A percentile compares a stretch with the other conserved stretches of the same genome.
These are phyloP conservation scores for Candida namnaoensis DNA, from an alignment of 805 yeast genomes.

Conservation along the genomic window DNA sequence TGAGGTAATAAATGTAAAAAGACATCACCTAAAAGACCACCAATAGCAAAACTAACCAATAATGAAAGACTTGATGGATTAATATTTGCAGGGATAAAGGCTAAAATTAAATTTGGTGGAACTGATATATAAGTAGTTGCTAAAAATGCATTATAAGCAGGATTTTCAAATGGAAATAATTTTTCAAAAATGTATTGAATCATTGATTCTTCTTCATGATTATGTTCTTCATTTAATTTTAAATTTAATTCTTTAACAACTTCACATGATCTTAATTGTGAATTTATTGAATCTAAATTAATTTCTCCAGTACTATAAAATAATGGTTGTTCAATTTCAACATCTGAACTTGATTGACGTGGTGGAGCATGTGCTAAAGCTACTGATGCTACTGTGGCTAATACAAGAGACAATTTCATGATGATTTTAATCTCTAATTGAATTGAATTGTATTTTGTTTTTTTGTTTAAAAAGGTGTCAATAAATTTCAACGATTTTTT, in stretches of 20 bases:
- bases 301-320: constrained; percentile 32
- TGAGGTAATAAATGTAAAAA: constrained; percentile 68
- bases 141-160: constrained; percentile 52
- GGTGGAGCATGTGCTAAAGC: too few relatives aligned
- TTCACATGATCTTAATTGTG: constrained; percentile 22
- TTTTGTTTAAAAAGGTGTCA: too few relatives aligned
- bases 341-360: too few relatives aligned
- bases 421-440: too few relatives aligned
- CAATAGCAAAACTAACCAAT: constrained; percentile 66
- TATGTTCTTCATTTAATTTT: constrained; percentile 17
- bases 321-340: constrained; percentile 2
- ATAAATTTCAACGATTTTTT: too few relatives aligned
- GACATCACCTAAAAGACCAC: constrained; percentile 70
- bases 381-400: neutral
- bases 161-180: constrained; percentile 40
- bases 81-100: constrained; percentile 48
- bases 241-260: constrained; percentile 31
- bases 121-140: constrained; percentile 61
- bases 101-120: constrained; percentile 51
- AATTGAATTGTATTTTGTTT: too few relatives aligned
- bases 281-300: constrained; percentile 27
- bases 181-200: constrained; percentile 31
- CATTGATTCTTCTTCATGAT: constrained; percentile 15
- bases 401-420: too few relatives aligned
- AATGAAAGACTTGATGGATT: constrained; percentile 39